Evolutionary conservation across 208 protist genomes (phyloP).

Genomic region (Leishmania aethiopica): DNA sequence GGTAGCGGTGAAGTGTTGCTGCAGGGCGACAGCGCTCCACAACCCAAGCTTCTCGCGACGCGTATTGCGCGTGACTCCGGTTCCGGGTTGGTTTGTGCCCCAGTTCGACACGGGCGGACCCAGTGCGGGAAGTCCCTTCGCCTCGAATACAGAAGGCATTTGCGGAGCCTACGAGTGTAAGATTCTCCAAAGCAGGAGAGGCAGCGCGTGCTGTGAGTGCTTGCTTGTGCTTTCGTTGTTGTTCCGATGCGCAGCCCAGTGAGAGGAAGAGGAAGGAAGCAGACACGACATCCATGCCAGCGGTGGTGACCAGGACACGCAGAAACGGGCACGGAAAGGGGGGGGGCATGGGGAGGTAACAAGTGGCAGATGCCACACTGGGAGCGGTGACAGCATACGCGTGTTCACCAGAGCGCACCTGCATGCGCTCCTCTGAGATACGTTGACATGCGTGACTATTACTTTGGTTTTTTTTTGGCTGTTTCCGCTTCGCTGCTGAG

Average conservation of each 20-base stretch:
- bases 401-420: not conserved
- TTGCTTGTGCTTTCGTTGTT: not conserved
- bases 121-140: slow-evolving; percentile 39
- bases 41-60: slow-evolving; percentile 65
- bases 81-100: slow-evolving; percentile 19
- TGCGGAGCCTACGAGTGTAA: not conserved
- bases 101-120: slow-evolving; percentile 38
- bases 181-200: not conserved
- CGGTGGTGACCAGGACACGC: not conserved
- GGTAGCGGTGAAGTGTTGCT: slow-evolving; percentile 76
- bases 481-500: not conserved
- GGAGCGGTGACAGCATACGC: not conserved
- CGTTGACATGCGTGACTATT: not conserved
- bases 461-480: not conserved
- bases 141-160: not conserved
- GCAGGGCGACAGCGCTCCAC: slow-evolving; percentile 88
- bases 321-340: not conserved
- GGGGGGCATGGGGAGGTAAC: not conserved
- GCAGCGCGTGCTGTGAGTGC: not conserved
- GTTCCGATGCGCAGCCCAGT: not conserved
- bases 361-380: not conserved
- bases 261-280: not conserved
- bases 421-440: not conserved
- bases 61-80: slow-evolving; percentile 7
- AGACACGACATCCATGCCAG: not conserved